These are phyloP conservation scores for Termitomyces sp. DNA, from an alignment of 768 basidiomycete genomes.

Conservation along the genomic window DNA sequence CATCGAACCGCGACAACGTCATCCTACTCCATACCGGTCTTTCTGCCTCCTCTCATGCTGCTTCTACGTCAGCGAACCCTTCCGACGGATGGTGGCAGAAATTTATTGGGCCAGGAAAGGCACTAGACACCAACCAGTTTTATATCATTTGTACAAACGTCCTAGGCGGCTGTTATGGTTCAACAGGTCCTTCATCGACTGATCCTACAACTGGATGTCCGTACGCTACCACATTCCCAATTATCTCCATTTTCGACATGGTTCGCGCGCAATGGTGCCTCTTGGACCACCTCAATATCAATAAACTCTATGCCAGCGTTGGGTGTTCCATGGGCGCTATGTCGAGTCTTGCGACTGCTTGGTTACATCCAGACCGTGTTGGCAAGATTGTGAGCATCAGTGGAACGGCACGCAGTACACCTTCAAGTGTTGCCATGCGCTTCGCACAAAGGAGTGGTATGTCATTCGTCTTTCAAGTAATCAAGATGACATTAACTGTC, in stretches of 20 bases:
- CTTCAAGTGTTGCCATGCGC: constrained; percentile 91
- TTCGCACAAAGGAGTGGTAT: constrained; percentile 94
- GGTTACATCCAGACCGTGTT: constrained; percentile 85
- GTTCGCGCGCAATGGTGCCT: constrained; percentile 87
- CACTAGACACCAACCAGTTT: constrained; percentile 89
- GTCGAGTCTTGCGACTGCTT: constrained; percentile 95
- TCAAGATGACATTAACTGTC: not conserved
- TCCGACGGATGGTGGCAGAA: constrained; percentile 97
- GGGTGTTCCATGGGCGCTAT: constrained; percentile 97
- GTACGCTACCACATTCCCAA: constrained; percentile 89
- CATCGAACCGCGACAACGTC: constrained; percentile 72
- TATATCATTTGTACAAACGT: constrained; percentile 96
- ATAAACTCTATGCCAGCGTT: constrained; percentile 87
- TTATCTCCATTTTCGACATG: constrained; percentile 96
- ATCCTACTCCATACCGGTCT: constrained; percentile 96
- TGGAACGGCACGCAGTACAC: constrained; percentile 88
- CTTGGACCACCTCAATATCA: constrained; percentile 77
- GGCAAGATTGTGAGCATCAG: constrained; percentile 91
- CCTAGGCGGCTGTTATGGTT: constrained; percentile 95
- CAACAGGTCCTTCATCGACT: constrained; percentile 87
- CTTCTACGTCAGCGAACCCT: constrained; percentile 70
- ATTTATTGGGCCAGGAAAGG: constrained; percentile 93
- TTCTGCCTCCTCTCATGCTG: constrained; percentile 93
- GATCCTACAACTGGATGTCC: constrained; percentile 62
- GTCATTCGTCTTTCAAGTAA: constrained; percentile 19